These are phyloP conservation scores for Beta corolliflora DNA, from an alignment of 179 eudicot species.

Conservation along the genomic window DNA sequence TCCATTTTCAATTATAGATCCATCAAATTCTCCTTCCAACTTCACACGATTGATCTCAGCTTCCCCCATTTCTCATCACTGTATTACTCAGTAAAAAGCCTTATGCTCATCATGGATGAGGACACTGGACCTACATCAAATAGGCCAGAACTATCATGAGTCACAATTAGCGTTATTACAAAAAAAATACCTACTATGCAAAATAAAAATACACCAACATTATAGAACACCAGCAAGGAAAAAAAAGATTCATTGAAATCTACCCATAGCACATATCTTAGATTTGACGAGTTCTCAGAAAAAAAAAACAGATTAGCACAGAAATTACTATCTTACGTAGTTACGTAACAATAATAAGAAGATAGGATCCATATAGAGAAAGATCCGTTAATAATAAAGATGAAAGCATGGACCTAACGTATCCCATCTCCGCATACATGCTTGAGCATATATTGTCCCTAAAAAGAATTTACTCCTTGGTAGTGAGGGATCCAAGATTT, in stretches of 20 bases:
- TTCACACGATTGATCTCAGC: slow-evolving; percentile 39
- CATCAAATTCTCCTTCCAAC: slow-evolving; percentile 36
- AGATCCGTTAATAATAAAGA: background rate
- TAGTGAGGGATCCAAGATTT: too few species aligned
- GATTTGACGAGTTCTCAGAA: background rate
- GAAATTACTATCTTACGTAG: background rate
- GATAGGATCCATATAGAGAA: background rate
- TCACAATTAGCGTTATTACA: background rate
- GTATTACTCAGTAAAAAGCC: slow-evolving; percentile 16
- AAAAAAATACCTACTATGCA: background rate
- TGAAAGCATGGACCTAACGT: background rate
- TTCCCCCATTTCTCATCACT: slow-evolving; percentile 38
- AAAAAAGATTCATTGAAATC: background rate
- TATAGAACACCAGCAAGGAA: background rate
- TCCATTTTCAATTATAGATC: slow-evolving; percentile 28
- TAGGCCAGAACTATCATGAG: background rate
- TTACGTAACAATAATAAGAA: background rate
- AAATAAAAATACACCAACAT: background rate
- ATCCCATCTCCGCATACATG: too few species aligned
- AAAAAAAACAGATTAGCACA: background rate
- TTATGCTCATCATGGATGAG: slow-evolving; percentile 9
- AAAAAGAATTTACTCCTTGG: too few species aligned
- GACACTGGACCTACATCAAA: slow-evolving; percentile 5
- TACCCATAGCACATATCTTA: background rate
- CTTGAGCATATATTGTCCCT: too few species aligned